Base-by-base conservation (phyloP, 2,329 filamentous ascomycete genomes). In the Blumeria graminis region DNA sequence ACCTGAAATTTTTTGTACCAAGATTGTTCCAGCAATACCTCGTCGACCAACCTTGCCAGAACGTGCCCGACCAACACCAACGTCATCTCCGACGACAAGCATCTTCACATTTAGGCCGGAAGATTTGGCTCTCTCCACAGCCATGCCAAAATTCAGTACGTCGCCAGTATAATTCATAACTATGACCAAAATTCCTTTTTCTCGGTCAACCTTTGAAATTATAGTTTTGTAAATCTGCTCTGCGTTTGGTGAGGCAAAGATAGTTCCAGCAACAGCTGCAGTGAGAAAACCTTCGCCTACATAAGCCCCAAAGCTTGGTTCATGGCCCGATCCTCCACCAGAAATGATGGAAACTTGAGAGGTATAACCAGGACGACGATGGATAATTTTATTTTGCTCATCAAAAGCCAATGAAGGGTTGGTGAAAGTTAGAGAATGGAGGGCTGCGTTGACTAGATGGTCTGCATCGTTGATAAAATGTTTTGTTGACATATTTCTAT, bases 111-210 rank as follows among this genome's bases (percentile, higher is more conserved):
- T 71, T 28, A 87, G 69, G 0, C 87, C 89, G 0, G 80, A 78
- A 1, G 87, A 87, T 58, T 84, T 82, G 14, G 88, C 88, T 71
- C 94, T 94, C 69, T 95, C 90, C 8, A 92, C 86, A 0, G 83
- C 89, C 76, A 95, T 83, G 56, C 88, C 89, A 66, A 95, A 95
- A 70, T 94, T 93, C 62, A 95, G 75, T 56, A 94, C 78, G 67
- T 89, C 85, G 39, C 85, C 85, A 1, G 87, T 94, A 69, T 94
- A 94, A 68, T 95, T 95, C 86, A 94, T 94, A 34, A 94, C 85
- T 6, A 89, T 82, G n/a, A 94, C 84, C 43, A 95, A 68, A 1
- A 94, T 84, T 28, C 89, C 90, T 59, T 78, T 76, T 48, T 76
- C 74, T 3, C 76, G 75, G 59, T 85, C 79, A 3, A 94, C 84